Evolutionary conservation across 768 basidiomycete genomes (phyloP).

Genomic region (Kwoniella dejecticola): DNA sequence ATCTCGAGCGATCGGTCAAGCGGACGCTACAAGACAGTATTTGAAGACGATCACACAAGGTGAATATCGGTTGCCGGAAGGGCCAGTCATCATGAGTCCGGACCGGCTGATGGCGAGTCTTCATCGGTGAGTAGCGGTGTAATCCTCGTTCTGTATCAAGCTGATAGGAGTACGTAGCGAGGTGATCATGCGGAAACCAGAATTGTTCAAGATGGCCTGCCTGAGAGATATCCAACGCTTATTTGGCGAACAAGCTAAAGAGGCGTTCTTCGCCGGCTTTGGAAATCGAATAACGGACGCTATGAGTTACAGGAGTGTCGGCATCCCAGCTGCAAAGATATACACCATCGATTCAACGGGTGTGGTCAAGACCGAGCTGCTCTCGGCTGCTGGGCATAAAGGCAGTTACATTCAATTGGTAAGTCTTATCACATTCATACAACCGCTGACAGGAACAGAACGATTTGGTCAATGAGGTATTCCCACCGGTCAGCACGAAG

Average conservation of each 20-base stretch:
- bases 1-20: constrained; percentile 94
- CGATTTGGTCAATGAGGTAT: constrained; percentile 99
- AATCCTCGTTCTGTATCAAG: neutral
- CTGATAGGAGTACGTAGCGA: constrained; percentile 62
- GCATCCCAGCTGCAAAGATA: constrained; percentile 88
- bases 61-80: constrained; percentile 93
- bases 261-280: constrained; percentile 94
- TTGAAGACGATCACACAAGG: constrained; percentile 93
- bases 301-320: constrained; percentile 93
- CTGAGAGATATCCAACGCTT: constrained; percentile 88
- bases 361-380: constrained; percentile 93
- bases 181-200: constrained; percentile 98
- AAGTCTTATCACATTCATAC: constrained; percentile 13
- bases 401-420: constrained; percentile 96
- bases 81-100: constrained; percentile 98
- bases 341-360: constrained; percentile 93
- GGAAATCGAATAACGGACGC: constrained; percentile 99
- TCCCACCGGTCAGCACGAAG: constrained; percentile 90
- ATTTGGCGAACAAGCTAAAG: constrained; percentile 65
- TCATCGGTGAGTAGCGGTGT: constrained; percentile 68
- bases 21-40: constrained; percentile 93
- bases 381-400: constrained; percentile 96
- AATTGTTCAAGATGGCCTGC: constrained; percentile 99
- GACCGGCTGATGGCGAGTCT: constrained; percentile 91
- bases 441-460: constrained; percentile 58